phyloP scores from a whole-genome alignment of 768 basidiomycete genomes.

The Cyathus striatus region DNA sequence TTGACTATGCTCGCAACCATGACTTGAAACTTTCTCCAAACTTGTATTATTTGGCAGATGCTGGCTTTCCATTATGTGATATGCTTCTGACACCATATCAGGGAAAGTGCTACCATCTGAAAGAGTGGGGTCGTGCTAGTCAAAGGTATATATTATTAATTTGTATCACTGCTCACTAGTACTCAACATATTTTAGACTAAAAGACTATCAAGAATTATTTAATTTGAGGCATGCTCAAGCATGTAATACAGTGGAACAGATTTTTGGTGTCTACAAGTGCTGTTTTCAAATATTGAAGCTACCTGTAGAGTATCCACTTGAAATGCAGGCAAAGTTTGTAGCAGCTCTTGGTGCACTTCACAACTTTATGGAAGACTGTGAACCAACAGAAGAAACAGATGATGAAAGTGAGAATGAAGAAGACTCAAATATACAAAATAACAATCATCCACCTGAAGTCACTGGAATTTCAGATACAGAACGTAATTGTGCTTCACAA shows the following conservation, averaged over 20 bases:
- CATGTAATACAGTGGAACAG: constrained; percentile 21
- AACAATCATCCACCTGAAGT: neutral
- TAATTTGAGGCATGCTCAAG: constrained; percentile 25
- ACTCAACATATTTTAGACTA: constrained; percentile 13
- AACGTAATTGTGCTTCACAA: constrained; percentile 5
- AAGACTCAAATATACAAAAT: neutral
- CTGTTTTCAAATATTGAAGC: constrained; percentile 10
- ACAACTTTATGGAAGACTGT: constrained; percentile 16
- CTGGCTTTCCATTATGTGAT: constrained; percentile 19
- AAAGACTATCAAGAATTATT: constrained; percentile 23
- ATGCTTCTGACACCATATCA: constrained; percentile 23
- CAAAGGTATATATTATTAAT: no score
- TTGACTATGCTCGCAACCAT: constrained; percentile 12
- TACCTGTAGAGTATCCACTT: constrained; percentile 13
- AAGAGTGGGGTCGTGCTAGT: constrained; percentile 20
- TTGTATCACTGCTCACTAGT: no score
- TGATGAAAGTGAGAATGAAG: constrained; percentile 1
- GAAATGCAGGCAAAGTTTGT: constrained; percentile 16
- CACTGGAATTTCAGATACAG: neutral
- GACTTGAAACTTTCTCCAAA: constrained; percentile 19
- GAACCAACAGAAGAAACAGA: constrained; percentile 8
- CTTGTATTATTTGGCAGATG: constrained; percentile 24
- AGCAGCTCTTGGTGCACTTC: constrained; percentile 13
- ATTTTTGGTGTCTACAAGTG: constrained; percentile 23
- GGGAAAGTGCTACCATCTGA: constrained; percentile 24